Percentiles rank a stretch among this genome's conserved stretches.
phyloP scores from a whole-genome alignment of 768 basidiomycete species.

The Lentinus tigrinus region DNA sequence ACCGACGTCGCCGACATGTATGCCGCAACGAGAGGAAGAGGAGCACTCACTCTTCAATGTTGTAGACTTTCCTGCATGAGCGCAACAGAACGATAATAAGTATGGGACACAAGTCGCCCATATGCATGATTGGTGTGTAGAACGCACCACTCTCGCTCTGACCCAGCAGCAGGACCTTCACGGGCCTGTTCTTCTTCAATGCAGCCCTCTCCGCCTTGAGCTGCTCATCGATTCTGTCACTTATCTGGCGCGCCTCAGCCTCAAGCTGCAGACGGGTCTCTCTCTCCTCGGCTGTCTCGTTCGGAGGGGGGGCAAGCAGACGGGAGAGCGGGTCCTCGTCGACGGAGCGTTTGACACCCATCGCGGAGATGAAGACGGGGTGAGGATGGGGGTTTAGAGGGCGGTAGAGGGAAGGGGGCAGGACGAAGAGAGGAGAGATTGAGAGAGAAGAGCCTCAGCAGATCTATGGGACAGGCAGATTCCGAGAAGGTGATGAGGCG shows the following conservation, averaged over 20 bases:
- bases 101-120: not conserved
- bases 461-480: not conserved
- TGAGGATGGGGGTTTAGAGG: no score
- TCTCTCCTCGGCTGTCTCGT: slow-evolving; percentile 54
- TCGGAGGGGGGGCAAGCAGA: slow-evolving; percentile 54
- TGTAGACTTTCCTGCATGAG: slow-evolving; percentile 37
- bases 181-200: slow-evolving; percentile 30
- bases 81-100: not conserved
- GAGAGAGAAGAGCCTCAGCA: not conserved
- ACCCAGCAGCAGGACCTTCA: slow-evolving; percentile 40
- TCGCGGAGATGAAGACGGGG: not conserved
- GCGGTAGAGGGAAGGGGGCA: not conserved
- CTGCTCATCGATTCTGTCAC: slow-evolving; percentile 48
- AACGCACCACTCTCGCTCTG: slow-evolving; percentile 36
- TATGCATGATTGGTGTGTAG: no score
- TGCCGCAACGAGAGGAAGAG: not conserved
- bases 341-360: slow-evolving; percentile 33
- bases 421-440: not conserved
- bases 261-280: slow-evolving; percentile 46
- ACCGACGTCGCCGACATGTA: not conserved
- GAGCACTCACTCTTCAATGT: slow-evolving; percentile 38
- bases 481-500: not conserved
- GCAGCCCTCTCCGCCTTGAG: slow-evolving; percentile 32
- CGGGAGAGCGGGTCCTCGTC: slow-evolving; percentile 60
- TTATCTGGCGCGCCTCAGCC: slow-evolving; percentile 56